These are phyloP conservation scores for Prunus mongolica DNA, from an alignment of 306 rosid species.

Conservation along the genomic window DNA sequence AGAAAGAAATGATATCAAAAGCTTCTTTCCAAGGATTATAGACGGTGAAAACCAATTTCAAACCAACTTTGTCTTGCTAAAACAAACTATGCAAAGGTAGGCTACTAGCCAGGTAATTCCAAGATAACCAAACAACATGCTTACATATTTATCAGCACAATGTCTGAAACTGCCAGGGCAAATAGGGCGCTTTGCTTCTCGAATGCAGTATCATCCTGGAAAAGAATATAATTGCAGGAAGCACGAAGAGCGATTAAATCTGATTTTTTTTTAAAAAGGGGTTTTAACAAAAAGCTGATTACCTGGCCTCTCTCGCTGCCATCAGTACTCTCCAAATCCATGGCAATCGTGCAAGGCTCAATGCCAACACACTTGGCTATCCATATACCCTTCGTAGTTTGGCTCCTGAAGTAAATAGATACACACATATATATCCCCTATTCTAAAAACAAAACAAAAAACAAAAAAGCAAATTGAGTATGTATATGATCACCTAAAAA, in stretches of 20 bases:
- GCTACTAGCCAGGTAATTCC: too few relatives aligned
- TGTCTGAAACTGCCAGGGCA: conserved; percentile 83
- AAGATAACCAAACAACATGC: conserved; percentile 24
- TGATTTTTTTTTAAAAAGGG: background rate
- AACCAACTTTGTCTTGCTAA: too few relatives aligned
- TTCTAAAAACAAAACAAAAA: too few relatives aligned
- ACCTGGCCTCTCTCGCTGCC: too few relatives aligned
- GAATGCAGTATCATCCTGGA: conserved; percentile 92
- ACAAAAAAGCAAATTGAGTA: background rate
- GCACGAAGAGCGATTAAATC: background rate
- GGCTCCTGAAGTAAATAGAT: conserved; percentile 6
- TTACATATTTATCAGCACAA: conserved; percentile 85
- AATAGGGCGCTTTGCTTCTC: conserved; percentile 95
- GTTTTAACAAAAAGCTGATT: too few relatives aligned
- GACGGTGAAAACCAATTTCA: too few relatives aligned
- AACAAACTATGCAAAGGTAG: background rate
- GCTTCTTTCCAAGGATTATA: too few relatives aligned
- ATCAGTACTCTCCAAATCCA: too few relatives aligned
- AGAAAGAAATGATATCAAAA: too few relatives aligned
- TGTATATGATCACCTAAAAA: background rate
- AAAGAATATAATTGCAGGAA: conserved; percentile 12
- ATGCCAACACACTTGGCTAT: too few relatives aligned
- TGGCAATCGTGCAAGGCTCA: too few relatives aligned
- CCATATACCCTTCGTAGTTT: too few relatives aligned
- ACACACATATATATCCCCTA: background rate